Conservation (phyloP, 2,329 filamentous ascomycete species). For the Neonectria ditissima region DNA sequence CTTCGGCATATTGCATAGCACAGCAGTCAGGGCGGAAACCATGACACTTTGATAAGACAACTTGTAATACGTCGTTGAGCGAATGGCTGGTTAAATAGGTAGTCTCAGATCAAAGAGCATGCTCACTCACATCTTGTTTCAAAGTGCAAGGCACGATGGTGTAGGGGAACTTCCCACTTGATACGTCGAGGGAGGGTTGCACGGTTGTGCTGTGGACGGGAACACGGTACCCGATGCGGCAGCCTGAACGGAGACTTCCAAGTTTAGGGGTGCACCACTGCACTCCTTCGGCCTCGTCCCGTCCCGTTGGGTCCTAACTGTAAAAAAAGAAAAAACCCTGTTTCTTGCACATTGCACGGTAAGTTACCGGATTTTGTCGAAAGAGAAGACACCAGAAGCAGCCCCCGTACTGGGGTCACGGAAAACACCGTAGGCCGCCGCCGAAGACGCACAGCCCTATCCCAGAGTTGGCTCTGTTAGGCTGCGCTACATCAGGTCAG, state of each 20-base stretch:
- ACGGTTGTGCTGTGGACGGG: neutral
- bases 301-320: neutral
- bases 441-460: neutral
- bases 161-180: neutral
- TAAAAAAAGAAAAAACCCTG: neutral
- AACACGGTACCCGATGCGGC: neutral
- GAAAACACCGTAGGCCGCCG: neutral
- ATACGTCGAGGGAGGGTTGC: neutral
- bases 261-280: neutral
- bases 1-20: too few species aligned
- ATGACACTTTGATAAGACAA: too few species aligned
- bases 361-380: neutral
- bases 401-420: neutral
- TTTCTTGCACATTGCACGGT: neutral
- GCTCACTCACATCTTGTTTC: neutral
- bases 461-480: neutral
- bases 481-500: neutral
- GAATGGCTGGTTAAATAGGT: neutral
- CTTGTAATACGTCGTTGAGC: neutral
- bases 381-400: neutral
- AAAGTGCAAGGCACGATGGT: neutral
- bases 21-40: too few species aligned
- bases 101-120: neutral
- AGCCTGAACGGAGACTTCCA: neutral
- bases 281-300: conserved; percentile 2